Conservation (phyloP, 2,329 filamentous ascomycete genomes). For the Xylariaceae sp. region DNA sequence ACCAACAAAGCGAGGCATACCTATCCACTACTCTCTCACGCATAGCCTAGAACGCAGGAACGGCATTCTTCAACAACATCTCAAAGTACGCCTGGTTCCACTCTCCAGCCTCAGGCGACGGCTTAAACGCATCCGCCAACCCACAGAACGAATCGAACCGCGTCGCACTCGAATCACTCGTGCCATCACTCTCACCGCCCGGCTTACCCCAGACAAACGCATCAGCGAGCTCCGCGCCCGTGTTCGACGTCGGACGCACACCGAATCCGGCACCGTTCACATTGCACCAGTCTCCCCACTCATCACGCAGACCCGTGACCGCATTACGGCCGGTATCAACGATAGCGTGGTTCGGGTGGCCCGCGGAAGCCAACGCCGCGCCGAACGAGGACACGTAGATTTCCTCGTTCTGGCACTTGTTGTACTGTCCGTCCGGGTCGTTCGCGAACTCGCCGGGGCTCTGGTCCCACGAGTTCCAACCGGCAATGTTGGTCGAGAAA, state of each 20-base stretch:
- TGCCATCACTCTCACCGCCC: slow-evolving; percentile 46
- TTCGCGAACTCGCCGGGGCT: slow-evolving; percentile 31
- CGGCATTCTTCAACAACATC: slow-evolving; percentile 51
- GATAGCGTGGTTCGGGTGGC: slow-evolving; percentile 40
- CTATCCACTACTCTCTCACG: neutral
- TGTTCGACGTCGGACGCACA: slow-evolving; percentile 49
- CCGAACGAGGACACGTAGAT: slow-evolving; percentile 63
- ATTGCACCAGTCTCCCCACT: slow-evolving; percentile 61
- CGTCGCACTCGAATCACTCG: slow-evolving; percentile 37
- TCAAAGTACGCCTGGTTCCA: slow-evolving; percentile 64
- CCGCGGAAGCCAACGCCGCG: slow-evolving; percentile 49
- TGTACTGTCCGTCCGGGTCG: slow-evolving; percentile 39
- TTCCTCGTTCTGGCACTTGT: slow-evolving; percentile 50
- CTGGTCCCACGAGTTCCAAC: slow-evolving; percentile 48
- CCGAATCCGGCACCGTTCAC: slow-evolving; percentile 54
- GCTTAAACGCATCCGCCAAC: slow-evolving; percentile 50
- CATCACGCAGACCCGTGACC: slow-evolving; percentile 46
- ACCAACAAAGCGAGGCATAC: neutral
- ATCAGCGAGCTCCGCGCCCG: slow-evolving; percentile 49
- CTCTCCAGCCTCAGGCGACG: slow-evolving; percentile 64
- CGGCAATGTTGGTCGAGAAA: slow-evolving; percentile 53
- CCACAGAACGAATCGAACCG: slow-evolving; percentile 54
- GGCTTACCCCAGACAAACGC: slow-evolving; percentile 62
- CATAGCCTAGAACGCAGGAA: slow-evolving; percentile 41
- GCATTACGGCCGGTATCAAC: slow-evolving; percentile 34